phyloP scores from a whole-genome alignment of 139 green algal species.

The Axilococcus clingmanii region DNA sequence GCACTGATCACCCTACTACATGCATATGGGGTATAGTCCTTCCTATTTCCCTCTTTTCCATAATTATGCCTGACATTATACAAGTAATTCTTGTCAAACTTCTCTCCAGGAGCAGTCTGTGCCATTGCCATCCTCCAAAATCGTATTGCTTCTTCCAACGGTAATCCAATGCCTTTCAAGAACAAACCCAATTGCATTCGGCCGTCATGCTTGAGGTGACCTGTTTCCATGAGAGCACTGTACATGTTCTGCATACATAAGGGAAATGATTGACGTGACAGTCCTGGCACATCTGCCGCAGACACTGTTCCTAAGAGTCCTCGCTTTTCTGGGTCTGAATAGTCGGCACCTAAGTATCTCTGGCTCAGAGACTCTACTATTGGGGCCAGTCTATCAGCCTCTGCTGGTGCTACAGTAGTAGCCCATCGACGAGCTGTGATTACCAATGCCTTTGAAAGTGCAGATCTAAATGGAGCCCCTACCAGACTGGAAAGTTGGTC shows the following conservation, averaged over 20 bases:
- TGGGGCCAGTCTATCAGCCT: conserved; percentile 66
- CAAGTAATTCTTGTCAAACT: conserved; percentile 95
- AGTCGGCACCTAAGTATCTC: conserved; percentile 64
- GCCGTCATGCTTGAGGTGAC: conserved; percentile 86
- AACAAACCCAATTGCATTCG: conserved; percentile 91
- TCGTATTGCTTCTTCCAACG: conserved; percentile 79
- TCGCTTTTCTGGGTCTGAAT: conserved; percentile 22
- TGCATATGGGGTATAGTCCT: conserved; percentile 82
- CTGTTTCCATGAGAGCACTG: conserved; percentile 45
- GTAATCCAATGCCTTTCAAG: conserved; percentile 88
- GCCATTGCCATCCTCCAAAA: conserved; percentile 82
- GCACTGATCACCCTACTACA: conserved; percentile 77
- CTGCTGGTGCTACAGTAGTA: conserved; percentile 43
- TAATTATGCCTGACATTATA: conserved; percentile 98
- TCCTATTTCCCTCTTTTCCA: conserved; percentile 89
- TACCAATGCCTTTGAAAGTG: conserved; percentile 31
- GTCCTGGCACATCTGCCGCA: conserved; percentile 28
- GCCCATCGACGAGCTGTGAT: conserved; percentile 50
- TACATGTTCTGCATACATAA: conserved; percentile 68
- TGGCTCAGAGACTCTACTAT: conserved; percentile 66
- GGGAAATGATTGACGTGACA: conserved; percentile 65
- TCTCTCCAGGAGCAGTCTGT: conserved; percentile 50
- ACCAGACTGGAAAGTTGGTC: conserved; percentile 64
- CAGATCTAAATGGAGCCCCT: conserved; percentile 52
- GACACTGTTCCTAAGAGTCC: conserved; percentile 18